Evolutionary conservation across 1,284 basidiomycete genomes (phyloP).

Genomic region (Amylostereum areolatum): DNA sequence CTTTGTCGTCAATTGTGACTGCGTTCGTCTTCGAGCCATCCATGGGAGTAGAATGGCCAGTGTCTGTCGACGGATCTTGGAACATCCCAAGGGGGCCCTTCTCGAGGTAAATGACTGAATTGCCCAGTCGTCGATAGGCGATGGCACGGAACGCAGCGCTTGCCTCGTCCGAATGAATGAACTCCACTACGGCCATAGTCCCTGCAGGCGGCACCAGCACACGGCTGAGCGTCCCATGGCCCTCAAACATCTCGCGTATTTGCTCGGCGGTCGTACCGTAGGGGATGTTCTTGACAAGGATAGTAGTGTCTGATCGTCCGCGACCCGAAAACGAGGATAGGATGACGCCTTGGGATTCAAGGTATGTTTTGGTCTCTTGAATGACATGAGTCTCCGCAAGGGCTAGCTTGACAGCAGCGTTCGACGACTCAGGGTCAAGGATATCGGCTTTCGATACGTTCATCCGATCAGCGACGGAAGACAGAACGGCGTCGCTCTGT

Average conservation of each 20-base stretch:
- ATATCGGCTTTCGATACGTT: constrained; percentile 75
- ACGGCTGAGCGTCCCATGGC: constrained; percentile 70
- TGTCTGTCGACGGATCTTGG: constrained; percentile 14
- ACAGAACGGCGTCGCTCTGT: constrained; percentile 52
- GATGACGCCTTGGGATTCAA: constrained; percentile 68
- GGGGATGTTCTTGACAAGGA: constrained; percentile 96
- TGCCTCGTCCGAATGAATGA: constrained; percentile 67
- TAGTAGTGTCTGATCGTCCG: constrained; percentile 70
- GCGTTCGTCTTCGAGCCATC: constrained; percentile 34
- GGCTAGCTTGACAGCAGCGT: constrained; percentile 89
- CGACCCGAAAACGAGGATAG: constrained; percentile 52
- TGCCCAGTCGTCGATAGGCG: constrained; percentile 85
- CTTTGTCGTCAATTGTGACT: constrained; percentile 31
- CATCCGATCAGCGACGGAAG: constrained; percentile 33
- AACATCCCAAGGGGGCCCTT: constrained; percentile 87
- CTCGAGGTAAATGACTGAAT: constrained; percentile 89
- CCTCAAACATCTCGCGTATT: constrained; percentile 75
- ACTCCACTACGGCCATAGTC: constrained; percentile 92
- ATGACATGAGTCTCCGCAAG: constrained; percentile 96
- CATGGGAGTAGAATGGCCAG: constrained; percentile 26
- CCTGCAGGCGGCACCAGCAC: constrained; percentile 90
- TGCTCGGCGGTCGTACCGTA: constrained; percentile 79
- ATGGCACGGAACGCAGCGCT: constrained; percentile 75
- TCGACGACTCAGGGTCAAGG: constrained; percentile 70
- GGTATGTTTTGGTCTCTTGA: constrained; percentile 88